These are phyloP conservation scores for Agarophyton chilense DNA, from an alignment of 23 red algal species.

Conservation along the genomic window DNA sequence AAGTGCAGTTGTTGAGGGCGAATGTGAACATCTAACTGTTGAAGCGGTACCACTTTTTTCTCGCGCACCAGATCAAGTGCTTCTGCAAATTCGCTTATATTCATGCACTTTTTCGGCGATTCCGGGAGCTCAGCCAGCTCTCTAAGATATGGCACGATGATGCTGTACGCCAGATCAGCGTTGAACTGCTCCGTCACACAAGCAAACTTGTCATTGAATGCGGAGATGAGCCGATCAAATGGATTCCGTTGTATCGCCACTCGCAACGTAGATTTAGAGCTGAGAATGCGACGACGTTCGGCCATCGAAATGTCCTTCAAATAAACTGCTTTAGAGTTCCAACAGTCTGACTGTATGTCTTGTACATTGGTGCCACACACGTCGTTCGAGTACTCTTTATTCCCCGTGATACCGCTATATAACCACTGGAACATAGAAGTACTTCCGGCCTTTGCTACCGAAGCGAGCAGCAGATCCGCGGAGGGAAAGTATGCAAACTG, in stretches of 20 bases:
- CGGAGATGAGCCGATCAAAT: constrained; percentile 42
- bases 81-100: constrained; percentile 42
- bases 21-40: constrained; percentile 42
- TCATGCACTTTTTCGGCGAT: constrained; percentile 27
- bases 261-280: constrained; percentile 4
- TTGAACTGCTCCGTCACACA: background rate
- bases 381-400: background rate
- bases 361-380: constrained; percentile 20
- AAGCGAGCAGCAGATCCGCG: constrained; percentile 30
- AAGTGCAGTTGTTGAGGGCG: constrained; percentile 51
- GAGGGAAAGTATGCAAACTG: constrained; percentile 43
- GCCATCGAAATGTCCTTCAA: background rate
- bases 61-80: constrained; percentile 20
- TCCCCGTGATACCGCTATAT: constrained; percentile 3
- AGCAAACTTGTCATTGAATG: constrained; percentile 43
- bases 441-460: constrained; percentile 43
- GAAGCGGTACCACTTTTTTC: background rate
- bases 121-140: background rate
- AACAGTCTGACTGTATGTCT: constrained; percentile 2
- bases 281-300: constrained; percentile 25
- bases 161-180: background rate
- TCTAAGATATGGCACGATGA: constrained; percentile 19
- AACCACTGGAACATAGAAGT: constrained; percentile 31
- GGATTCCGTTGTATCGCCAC: constrained; percentile 47
- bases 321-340: constrained; percentile 6